phyloP scores from a whole-genome alignment of 345 rosid genomes.

The Euclidium syriacum region DNA sequence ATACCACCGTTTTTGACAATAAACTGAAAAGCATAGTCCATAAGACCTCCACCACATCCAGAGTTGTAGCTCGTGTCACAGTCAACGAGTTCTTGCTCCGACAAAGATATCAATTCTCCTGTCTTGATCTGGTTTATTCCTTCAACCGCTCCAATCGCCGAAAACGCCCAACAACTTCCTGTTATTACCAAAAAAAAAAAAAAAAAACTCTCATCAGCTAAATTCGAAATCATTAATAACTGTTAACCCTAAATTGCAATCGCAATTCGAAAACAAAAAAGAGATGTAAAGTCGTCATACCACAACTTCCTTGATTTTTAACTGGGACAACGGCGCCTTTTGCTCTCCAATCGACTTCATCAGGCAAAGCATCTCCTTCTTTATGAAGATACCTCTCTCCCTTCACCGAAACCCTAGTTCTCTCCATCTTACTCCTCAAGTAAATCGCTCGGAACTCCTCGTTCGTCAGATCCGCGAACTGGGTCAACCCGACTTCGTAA shows the following conservation, averaged over 20 bases:
- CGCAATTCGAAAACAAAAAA: neutral
- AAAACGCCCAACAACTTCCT: conserved; percentile 94
- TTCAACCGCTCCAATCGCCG: conserved; percentile 72
- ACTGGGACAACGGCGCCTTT: conserved; percentile 44
- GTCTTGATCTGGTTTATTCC: conserved; percentile 69
- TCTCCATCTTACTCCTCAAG: conserved; percentile 35
- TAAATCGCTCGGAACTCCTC: conserved; percentile 46
- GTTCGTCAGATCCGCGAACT: conserved; percentile 72
- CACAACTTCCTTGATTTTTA: conserved; percentile 53
- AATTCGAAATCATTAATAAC: no score
- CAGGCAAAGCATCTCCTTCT: conserved; percentile 37
- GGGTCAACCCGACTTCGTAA: conserved; percentile 52
- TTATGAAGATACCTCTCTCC: conserved; percentile 29
- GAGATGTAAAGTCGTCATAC: conserved; percentile 21
- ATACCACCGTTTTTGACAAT: conserved; percentile 63
- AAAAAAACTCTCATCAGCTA: neutral
- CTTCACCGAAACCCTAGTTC: conserved; percentile 2
- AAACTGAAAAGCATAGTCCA: conserved; percentile 69
- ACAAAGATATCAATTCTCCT: conserved; percentile 51
- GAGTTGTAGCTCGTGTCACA: conserved; percentile 54
- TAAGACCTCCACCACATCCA: conserved; percentile 79
- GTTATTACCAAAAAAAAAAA: neutral
- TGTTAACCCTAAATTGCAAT: no score
- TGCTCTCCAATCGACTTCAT: conserved; percentile 44
- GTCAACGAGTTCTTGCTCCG: conserved; percentile 77